Evolutionary conservation across 371 early-diverging fungal species (phyloP).

Genomic region (Furculomyces boomerangus): DNA sequence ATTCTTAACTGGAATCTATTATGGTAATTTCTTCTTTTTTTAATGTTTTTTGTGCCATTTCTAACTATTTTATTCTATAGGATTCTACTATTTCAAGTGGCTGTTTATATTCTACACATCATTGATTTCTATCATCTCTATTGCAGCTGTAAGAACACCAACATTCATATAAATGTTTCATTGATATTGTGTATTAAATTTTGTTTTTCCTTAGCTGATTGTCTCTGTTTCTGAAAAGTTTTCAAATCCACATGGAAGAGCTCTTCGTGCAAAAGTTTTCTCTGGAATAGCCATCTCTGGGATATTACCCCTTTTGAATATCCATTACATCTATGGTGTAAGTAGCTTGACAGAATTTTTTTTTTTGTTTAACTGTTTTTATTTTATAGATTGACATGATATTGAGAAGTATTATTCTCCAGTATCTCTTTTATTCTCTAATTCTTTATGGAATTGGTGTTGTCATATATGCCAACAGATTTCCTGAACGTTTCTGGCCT

Average conservation of each 20-base stretch:
- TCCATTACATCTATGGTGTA: constrained; percentile 49
- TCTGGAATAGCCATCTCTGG: constrained; percentile 57
- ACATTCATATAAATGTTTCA: neutral
- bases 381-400: neutral
- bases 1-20: neutral
- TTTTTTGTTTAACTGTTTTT: neutral
- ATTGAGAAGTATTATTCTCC: neutral
- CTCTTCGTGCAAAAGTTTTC: constrained; percentile 57
- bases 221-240: constrained; percentile 26
- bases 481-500: constrained; percentile 45
- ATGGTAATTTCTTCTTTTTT: neutral
- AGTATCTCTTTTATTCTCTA: constrained; percentile 30
- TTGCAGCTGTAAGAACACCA: neutral
- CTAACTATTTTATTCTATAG: neutral
- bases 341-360: neutral
- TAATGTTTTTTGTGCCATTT: neutral
- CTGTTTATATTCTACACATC: neutral
- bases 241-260: constrained; percentile 57
- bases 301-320: constrained; percentile 56
- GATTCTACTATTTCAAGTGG: neutral
- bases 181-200: neutral
- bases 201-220: neutral
- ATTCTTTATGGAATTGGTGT: constrained; percentile 63
- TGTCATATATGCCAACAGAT: constrained; percentile 53
- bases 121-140: neutral